Conservation (phyloP, 495 filamentous ascomycete species). For the Penicillium psychrofluorescens region DNA sequence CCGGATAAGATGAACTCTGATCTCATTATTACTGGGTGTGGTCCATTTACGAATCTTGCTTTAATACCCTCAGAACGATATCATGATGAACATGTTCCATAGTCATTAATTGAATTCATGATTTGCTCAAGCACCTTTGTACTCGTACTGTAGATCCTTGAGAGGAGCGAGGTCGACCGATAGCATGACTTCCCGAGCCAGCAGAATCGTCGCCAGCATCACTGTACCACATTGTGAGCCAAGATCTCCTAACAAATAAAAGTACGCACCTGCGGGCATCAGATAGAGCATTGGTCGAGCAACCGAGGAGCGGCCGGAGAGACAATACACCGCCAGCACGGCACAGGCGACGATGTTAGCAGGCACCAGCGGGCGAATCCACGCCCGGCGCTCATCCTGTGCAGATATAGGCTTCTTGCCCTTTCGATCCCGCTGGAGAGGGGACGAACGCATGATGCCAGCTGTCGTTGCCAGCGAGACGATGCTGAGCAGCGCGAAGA, state of each 20-base stretch:
- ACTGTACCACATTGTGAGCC: constrained; percentile 16
- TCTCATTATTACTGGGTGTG: too few relatives aligned
- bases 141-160: constrained; percentile 41
- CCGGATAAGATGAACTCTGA: too few relatives aligned
- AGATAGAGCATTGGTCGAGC: constrained; percentile 21
- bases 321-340: constrained; percentile 16
- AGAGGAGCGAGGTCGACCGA: constrained; percentile 39
- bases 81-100: constrained; percentile 1
- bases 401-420: constrained; percentile 20
- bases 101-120: background rate
- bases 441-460: constrained; percentile 35
- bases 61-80: constrained; percentile 5
- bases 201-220: constrained; percentile 25
- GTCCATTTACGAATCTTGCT: constrained; percentile 1
- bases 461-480: constrained; percentile 54
- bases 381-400: constrained; percentile 7
- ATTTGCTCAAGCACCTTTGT: constrained; percentile 40
- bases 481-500: constrained; percentile 49
- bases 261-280: constrained; percentile 30
- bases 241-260: background rate
- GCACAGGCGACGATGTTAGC: constrained; percentile 18
- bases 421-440: constrained; percentile 25
- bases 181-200: constrained; percentile 33
- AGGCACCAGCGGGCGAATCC: constrained; percentile 14
- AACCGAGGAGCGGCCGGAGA: constrained; percentile 6